phyloP scores from a whole-genome alignment of 768 basidiomycete genomes.

The Lactarius sp. region DNA sequence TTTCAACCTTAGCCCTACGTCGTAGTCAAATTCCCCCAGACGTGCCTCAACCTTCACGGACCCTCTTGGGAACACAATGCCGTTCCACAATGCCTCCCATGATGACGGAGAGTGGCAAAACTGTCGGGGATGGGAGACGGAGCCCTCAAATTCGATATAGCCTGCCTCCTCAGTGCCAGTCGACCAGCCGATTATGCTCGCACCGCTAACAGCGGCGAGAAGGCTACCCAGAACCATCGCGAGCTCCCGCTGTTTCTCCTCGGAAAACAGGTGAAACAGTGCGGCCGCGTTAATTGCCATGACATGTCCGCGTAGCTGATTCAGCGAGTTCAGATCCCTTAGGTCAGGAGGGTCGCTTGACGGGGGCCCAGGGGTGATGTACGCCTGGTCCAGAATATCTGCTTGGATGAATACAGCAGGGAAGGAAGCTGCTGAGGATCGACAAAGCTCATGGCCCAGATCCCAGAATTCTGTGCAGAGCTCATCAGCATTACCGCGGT shows the following conservation, averaged over 20 bases:
- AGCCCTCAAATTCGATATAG: conserved; percentile 15
- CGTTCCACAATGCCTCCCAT: conserved; percentile 21
- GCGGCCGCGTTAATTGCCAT: conserved; percentile 46
- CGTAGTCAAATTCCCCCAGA: conserved; percentile 9
- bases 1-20: conserved; percentile 17
- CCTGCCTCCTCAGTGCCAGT: conserved; percentile 35
- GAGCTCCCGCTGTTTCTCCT: conserved; percentile 38
- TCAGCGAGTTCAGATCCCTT: conserved; percentile 37
- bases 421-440: conserved; percentile 46
- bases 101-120: conserved; percentile 15
- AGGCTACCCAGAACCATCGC: conserved; percentile 40
- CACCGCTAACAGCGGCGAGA: conserved; percentile 41
- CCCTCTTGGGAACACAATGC: conserved; percentile 12
- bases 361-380: background rate
- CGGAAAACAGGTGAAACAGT: conserved; percentile 47
- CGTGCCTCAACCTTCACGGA: conserved; percentile 4
- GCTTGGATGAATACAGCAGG: conserved; percentile 52
- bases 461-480: conserved; percentile 50
- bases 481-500: background rate
- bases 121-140: conserved; percentile 16
- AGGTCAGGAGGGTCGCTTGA: conserved; percentile 29
- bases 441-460: conserved; percentile 56
- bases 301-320: conserved; percentile 41
- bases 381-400: conserved; percentile 39
- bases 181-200: conserved; percentile 45